Conservation (phyloP, 2,329 filamentous ascomycete genomes). For the Aspergillus sp. region DNA sequence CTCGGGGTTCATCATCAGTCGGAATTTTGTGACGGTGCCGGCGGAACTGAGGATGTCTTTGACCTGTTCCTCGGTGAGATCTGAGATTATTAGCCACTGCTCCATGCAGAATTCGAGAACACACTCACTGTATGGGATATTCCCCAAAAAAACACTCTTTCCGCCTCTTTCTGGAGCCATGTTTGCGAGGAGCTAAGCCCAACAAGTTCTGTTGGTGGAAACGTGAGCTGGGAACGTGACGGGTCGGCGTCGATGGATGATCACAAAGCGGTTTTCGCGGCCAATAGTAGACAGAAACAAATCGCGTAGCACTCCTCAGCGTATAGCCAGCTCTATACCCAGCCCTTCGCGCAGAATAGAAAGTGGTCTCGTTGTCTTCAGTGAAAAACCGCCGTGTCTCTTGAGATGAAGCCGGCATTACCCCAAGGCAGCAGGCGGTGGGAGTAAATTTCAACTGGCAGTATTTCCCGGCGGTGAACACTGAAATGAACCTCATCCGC, state of each 20-base stretch:
- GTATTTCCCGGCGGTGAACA: not conserved
- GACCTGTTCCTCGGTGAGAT: conserved; percentile 92
- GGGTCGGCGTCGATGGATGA: no score
- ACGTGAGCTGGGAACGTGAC: no score
- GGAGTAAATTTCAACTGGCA: not conserved
- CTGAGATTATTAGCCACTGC: conserved; percentile 42
- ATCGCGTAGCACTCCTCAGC: not conserved
- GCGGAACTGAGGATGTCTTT: conserved; percentile 85
- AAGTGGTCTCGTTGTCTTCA: not conserved
- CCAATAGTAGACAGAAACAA: not conserved
- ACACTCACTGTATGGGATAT: conserved; percentile 63
- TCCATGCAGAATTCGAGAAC: conserved; percentile 31
- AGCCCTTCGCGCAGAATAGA: not conserved
- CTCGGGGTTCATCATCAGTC: conserved; percentile 90
- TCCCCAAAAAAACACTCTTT: conserved; percentile 42
- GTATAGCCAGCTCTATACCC: not conserved
- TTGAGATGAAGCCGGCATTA: conserved; percentile 12
- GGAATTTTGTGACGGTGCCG: conserved; percentile 84
- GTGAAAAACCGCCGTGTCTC: not conserved
- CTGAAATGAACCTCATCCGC: not conserved
- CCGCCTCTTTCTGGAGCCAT: conserved; percentile 40
- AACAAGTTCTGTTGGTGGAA: no score
- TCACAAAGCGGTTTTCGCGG: no score
- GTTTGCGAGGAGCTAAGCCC: conserved; percentile 3
- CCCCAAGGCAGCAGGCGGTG: not conserved